These are phyloP conservation scores for Tolypocladium tundrense DNA, from an alignment of 2,329 filamentous ascomycete species.

Conservation along the genomic window DNA sequence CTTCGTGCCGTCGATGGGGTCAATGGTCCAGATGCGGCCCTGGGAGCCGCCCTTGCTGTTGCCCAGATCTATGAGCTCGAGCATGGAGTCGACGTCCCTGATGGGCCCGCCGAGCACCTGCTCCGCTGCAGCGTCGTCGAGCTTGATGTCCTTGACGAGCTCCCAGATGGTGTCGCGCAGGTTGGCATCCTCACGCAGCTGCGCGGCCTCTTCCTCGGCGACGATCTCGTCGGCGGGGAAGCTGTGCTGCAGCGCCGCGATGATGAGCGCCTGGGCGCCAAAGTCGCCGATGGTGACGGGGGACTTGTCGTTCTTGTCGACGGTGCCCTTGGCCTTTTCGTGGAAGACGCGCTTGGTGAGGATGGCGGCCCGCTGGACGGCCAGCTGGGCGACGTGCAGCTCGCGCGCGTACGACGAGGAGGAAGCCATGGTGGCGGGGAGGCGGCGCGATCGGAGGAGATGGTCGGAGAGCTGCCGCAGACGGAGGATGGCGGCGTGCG, in stretches of 20 bases:
- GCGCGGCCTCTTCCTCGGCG: conserved; percentile 84
- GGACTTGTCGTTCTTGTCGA: conserved; percentile 84
- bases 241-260: conserved; percentile 75
- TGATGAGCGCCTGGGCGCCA: conserved; percentile 93
- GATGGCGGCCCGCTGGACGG: conserved; percentile 65
- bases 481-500: conserved; percentile 14
- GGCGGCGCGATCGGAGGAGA: conserved; percentile 7
- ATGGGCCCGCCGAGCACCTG: conserved; percentile 61
- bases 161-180: conserved; percentile 69
- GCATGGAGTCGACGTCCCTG: conserved; percentile 54
- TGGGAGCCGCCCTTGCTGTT: conserved; percentile 59
- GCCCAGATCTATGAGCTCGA: conserved; percentile 57
- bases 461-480: conserved; percentile 9
- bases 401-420: conserved; percentile 56
- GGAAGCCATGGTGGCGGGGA: conserved; percentile 22
- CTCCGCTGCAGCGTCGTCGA: conserved; percentile 47
- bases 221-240: conserved; percentile 90
- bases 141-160: conserved; percentile 61
- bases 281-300: conserved; percentile 98
- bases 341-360: conserved; percentile 48
- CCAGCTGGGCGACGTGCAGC: conserved; percentile 73
- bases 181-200: conserved; percentile 59
- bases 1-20: conserved; percentile 96
- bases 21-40: conserved; percentile 88
- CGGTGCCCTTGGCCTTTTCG: conserved; percentile 87